Evolutionary conservation across 768 basidiomycete genomes (phyloP), one percentile per base, ranked within the genome.

Genomic region (Boletus eberwhitei): DNA sequence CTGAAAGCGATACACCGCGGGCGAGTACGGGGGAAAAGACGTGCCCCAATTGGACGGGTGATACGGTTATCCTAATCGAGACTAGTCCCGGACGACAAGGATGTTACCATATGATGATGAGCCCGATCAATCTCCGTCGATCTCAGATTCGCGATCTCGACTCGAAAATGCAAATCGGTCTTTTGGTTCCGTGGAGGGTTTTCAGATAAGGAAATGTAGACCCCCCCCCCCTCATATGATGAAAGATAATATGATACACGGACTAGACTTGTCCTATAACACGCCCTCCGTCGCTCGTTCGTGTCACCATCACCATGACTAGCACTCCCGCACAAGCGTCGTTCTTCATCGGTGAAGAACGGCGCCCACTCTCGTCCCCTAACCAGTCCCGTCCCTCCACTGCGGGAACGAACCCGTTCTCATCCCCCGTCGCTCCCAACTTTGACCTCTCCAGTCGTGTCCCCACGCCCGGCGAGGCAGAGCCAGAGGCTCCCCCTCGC

Each of bases 351-450:
- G 29, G 29, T 9, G 29, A 29, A 9, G 29, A 29, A 29, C 29
- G 8, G 29, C 29, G 8, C 29, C 29, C 6, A 29, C 29, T 4
- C 8, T 2, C 29, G 8, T 29, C 29, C 29, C 29, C 24, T 4
- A 24, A 24, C 24, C 24, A 24, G 3, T 29, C 29, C 29, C 29
- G 29, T 29, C 29, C 59, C 45, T 73, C 56, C 50, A 67, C 66
- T 3, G 58, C 55, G 19, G 68, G 50, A 49, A 72, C 46, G 43
- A 80, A 79, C 61, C 78, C 83, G 0, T 81, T 83, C 69, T 82
- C 84, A 0, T 74, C 84, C 12, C 77, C 80, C 5, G 67, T 73
- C 8, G 81, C 77, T 62, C 67, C 73, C 39, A 77, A 72, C 55
- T 77, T 78, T 61, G 75, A 75, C 56, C 70, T 60, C 14, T 59